Base-by-base conservation (phyloP, 495 filamentous ascomycete genomes). In the Parachaetomium inaequale region DNA sequence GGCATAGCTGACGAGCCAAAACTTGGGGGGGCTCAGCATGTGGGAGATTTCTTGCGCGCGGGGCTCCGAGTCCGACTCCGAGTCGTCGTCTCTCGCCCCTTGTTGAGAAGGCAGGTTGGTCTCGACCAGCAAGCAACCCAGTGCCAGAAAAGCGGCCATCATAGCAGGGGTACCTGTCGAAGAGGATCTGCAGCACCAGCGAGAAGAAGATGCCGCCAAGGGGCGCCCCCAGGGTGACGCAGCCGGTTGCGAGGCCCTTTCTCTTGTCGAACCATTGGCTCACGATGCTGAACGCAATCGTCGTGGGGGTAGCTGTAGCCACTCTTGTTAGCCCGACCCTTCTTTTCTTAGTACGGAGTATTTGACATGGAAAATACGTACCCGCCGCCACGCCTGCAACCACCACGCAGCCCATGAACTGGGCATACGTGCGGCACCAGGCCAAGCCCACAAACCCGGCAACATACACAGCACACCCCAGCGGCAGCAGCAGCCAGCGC, bases 171-270 rank as follows among this genome's bases (percentile, higher is more conserved):
- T 62, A 61, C 15, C 46, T 28, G 23, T 68, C 55, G 38, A 74
- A 74, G 7, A 74, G 66, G 0, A 3, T 31, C 59, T 70, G 61
- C n/a, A 73, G 68, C 4, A 68, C 31, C 8, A 73, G 58, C 2
- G 68, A 70, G 63, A 71, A 72, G 51, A 72, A 62, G 25, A 74
- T 67, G 7, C 70, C 72, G 23, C 70, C 72, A 15, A 73, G 40
- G 0, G 72, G 68, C 11, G 70, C 61, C 1, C 72, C 70, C 23
- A 70, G 25, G 11, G 66, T 65, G 47, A 73, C 67, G 43, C 62
- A 68, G 6, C 70, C 72, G 10, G 63, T 70, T 0, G 70, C 70
- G 28, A 71, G 14, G 2, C 63, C 62, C 25, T 66, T 58, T 23
- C 38, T 31, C 1, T 17, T 23, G 19, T 46, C 56, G 62, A 73